Conservation (phyloP, 345 rosid genomes). For the Hibiscus tridactylites region DNA sequence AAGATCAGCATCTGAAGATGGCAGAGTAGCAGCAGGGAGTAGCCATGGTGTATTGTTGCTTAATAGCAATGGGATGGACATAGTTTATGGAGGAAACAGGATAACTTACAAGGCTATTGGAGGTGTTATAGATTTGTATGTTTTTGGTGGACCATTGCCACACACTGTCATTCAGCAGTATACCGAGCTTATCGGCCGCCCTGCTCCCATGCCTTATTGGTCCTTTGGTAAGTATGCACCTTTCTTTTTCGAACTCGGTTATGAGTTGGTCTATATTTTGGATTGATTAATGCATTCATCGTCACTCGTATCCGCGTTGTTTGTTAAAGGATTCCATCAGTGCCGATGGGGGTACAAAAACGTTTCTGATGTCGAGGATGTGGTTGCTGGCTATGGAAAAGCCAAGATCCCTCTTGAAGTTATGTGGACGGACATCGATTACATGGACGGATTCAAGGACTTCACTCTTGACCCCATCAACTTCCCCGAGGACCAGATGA, state of each 20-base stretch:
- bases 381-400: constrained; percentile 58
- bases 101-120: constrained; percentile 59
- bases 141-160: constrained; percentile 47
- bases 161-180: constrained; percentile 54
- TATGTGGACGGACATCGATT: constrained; percentile 76
- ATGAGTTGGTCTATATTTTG: neutral
- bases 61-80: constrained; percentile 72
- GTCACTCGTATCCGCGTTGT: neutral
- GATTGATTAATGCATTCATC: neutral
- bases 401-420: constrained; percentile 69
- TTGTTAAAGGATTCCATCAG: constrained; percentile 52
- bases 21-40: constrained; percentile 32
- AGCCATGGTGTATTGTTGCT: constrained; percentile 57
- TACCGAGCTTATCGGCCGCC: constrained; percentile 57
- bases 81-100: constrained; percentile 41
- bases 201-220: constrained; percentile 84
- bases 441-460: constrained; percentile 66
- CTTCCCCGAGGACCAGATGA: constrained; percentile 46
- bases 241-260: too few relatives aligned
- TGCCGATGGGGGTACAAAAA: constrained; percentile 65
- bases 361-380: constrained; percentile 45
- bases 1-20: constrained; percentile 24
- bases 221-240: constrained; percentile 41
- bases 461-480: constrained; percentile 65
- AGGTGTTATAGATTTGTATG: constrained; percentile 55